Conservation (phyloP, 108 stramenopile species). For the Cyclotella baltica region DNA sequence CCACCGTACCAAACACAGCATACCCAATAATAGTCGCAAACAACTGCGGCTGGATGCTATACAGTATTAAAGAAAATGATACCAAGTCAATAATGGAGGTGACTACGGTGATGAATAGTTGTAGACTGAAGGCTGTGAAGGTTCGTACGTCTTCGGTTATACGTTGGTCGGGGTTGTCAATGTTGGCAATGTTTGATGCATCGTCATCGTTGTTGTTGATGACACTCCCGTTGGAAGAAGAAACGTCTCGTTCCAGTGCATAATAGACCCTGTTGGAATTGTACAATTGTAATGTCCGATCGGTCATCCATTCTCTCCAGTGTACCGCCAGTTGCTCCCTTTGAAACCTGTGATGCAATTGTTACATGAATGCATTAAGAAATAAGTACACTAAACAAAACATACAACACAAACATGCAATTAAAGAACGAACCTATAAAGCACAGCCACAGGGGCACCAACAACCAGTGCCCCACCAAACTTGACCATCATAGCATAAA, state of each 20-base stretch:
- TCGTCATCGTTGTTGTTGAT: background rate
- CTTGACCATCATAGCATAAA: slow-evolving; percentile 77
- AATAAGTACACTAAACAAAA: background rate
- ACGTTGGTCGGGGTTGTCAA: slow-evolving; percentile 96
- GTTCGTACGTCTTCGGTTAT: slow-evolving; percentile 94
- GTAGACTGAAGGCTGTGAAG: slow-evolving; percentile 89
- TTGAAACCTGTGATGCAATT: slow-evolving; percentile 46
- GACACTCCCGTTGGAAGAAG: background rate
- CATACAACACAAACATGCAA: slow-evolving; percentile 10
- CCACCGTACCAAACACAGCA: slow-evolving; percentile 79
- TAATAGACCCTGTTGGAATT: slow-evolving; percentile 85
- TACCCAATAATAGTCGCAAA: slow-evolving; percentile 89
- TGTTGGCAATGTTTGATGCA: background rate
- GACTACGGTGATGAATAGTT: slow-evolving; percentile 88
- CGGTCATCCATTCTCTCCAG: slow-evolving; percentile 95
- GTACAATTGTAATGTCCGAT: slow-evolving; percentile 80
- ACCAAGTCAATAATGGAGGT: slow-evolving; percentile 91
- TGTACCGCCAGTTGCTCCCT: slow-evolving; percentile 64
- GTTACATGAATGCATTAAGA: background rate
- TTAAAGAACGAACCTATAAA: slow-evolving; percentile 72
- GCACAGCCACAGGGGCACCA: slow-evolving; percentile 88
- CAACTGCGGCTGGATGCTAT: slow-evolving; percentile 89
- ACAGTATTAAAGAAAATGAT: slow-evolving; percentile 90
- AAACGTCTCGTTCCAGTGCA: slow-evolving; percentile 66
- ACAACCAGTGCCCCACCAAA: slow-evolving; percentile 76